Evolutionary conservation across 768 basidiomycete genomes (phyloP).

Genomic region (Strobilomyces echinocephalus): DNA sequence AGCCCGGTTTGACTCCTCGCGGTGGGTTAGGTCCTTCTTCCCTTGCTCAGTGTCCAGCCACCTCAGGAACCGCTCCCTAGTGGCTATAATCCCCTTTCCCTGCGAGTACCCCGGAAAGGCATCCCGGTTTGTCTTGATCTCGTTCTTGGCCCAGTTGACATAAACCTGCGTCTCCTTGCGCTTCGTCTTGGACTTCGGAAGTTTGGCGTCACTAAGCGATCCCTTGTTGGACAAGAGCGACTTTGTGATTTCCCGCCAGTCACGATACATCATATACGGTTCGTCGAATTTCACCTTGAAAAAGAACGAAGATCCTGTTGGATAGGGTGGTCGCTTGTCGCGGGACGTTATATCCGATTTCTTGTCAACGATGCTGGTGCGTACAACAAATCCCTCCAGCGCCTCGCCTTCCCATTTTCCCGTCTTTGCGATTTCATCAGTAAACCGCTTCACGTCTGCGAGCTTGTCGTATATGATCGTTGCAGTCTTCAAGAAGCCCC

Average conservation of each 20-base stretch:
- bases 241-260: conserved; percentile 94
- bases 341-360: conserved; percentile 30
- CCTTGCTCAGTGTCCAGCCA: conserved; percentile 58
- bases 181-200: conserved; percentile 66
- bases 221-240: conserved; percentile 47
- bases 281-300: conserved; percentile 99
- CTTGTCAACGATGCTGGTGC: conserved; percentile 55
- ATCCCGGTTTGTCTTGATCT: conserved; percentile 57
- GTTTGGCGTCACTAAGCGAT: conserved; percentile 29
- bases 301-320: conserved; percentile 83
- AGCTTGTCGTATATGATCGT: conserved; percentile 53
- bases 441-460: conserved; percentile 66
- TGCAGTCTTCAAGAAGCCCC: conserved; percentile 84
- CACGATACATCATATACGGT: conserved; percentile 97
- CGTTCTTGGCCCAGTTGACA: conserved; percentile 74
- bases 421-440: conserved; percentile 54
- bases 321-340: conserved; percentile 55
- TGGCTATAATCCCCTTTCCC: conserved; percentile 81
- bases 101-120: conserved; percentile 62
- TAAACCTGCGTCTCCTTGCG: conserved; percentile 77
- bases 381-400: conserved; percentile 93
- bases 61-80: conserved; percentile 70
- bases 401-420: conserved; percentile 82
- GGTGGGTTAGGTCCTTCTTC: conserved; percentile 29
- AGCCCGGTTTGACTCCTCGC: conserved; percentile 13